A percentile compares a stretch with the other conserved stretches of the same genome.
Conservation (phyloP, 139 green algal species). For the Chlorella vulgaris region DNA sequence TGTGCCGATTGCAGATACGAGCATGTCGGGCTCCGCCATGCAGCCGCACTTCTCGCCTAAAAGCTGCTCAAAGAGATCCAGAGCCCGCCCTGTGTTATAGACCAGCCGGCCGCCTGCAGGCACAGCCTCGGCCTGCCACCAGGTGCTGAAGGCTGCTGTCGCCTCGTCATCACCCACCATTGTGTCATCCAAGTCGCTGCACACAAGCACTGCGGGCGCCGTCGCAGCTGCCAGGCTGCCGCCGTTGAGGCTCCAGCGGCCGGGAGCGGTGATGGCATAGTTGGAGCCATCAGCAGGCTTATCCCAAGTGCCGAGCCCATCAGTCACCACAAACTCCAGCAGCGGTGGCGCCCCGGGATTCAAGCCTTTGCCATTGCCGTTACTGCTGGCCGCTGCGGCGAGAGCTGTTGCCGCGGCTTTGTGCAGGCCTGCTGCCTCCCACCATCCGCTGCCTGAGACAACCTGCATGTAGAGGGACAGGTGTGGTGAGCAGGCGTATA, state of each 20-base stretch:
- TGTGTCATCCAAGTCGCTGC: conserved; percentile 69
- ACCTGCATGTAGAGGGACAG: conserved; percentile 18
- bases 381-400: neutral
- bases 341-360: no score
- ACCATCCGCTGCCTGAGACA: conserved; percentile 36
- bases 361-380: neutral
- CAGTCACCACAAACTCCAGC: conserved; percentile 74
- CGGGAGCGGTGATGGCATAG: neutral
- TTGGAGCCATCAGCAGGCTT: conserved; percentile 55
- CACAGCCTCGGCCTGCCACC: conserved; percentile 45
- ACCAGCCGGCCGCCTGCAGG: conserved; percentile 39
- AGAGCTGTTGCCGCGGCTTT: neutral
- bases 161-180: conserved; percentile 76
- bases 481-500: neutral
- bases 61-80: conserved; percentile 64
- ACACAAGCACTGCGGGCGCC: conserved; percentile 28
- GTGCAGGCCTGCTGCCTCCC: conserved; percentile 41
- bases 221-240: conserved; percentile 18
- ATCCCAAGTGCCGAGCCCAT: conserved; percentile 58
- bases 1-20: conserved; percentile 85
- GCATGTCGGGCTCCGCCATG: conserved; percentile 75
- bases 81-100: conserved; percentile 59
- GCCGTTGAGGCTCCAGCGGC: conserved; percentile 5
- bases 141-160: conserved; percentile 59
- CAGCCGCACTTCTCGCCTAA: conserved; percentile 59